Evolutionary conservation across 805 yeast species (phyloP).

Genomic region (Allodekkera sacchari): DNA sequence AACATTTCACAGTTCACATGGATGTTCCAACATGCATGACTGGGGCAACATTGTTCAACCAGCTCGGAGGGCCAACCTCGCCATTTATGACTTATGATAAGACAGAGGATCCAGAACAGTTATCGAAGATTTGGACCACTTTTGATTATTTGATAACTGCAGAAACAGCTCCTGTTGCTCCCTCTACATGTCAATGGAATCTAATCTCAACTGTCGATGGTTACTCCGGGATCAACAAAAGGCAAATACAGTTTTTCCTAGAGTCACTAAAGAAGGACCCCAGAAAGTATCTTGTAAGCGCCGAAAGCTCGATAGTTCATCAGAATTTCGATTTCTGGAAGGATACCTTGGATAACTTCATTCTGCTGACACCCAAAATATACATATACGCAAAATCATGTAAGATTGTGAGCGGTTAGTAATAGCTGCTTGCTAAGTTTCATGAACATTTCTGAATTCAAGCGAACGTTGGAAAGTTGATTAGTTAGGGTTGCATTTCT

Average conservation of each 20-base stretch:
- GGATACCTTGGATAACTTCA: slow-evolving; percentile 2
- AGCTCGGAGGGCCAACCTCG: slow-evolving; percentile 32
- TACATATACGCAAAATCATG: slow-evolving; percentile 13
- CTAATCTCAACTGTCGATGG: slow-evolving; percentile 30
- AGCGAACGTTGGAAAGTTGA: too few relatives aligned
- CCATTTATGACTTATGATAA: slow-evolving; percentile 55
- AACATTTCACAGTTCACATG: slow-evolving; percentile 47
- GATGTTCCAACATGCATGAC: slow-evolving; percentile 82
- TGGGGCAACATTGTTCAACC: slow-evolving; percentile 72
- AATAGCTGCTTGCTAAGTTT: too few relatives aligned
- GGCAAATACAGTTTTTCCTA: neutral
- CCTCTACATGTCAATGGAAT: slow-evolving; percentile 36
- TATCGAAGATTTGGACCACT: slow-evolving; percentile 18
- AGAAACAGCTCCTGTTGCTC: slow-evolving; percentile 16
- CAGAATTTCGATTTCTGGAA: slow-evolving; percentile 7
- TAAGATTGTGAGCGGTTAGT: too few relatives aligned
- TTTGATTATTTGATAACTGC: slow-evolving; percentile 47
- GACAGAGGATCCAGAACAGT: slow-evolving; percentile 43
- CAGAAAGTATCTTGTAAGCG: neutral
- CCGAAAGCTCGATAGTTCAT: neutral
- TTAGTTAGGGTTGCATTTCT: too few relatives aligned
- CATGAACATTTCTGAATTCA: too few relatives aligned
- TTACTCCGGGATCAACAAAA: slow-evolving; percentile 33
- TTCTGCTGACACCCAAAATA: slow-evolving; percentile 9
- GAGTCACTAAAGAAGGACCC: slow-evolving; percentile 8